phyloP scores from a whole-genome alignment of 2,329 filamentous ascomycete genomes.

The Apiospora aurea region DNA sequence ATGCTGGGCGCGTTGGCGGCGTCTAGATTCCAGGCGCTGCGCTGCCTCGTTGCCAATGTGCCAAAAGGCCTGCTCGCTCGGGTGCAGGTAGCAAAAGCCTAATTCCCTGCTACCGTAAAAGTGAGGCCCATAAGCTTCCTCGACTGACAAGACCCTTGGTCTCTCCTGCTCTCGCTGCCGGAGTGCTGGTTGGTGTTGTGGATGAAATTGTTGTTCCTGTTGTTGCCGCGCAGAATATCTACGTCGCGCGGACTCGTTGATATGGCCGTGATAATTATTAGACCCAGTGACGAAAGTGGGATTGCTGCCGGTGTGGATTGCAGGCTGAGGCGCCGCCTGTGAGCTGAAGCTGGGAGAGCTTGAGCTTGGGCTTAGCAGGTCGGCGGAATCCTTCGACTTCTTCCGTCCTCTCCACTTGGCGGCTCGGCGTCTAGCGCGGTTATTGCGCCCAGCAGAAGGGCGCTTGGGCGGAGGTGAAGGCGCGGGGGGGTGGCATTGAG shows the following conservation, averaged over 20 bases:
- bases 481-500: constrained; percentile 13
- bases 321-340: neutral
- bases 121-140: constrained; percentile 1
- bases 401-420: neutral
- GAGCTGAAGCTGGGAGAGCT: constrained; percentile 3
- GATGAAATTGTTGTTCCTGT: neutral
- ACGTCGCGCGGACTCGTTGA: neutral
- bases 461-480: neutral
- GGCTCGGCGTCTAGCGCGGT: neutral
- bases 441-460: neutral
- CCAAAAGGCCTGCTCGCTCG: constrained; percentile 17
- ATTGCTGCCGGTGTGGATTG: neutral
- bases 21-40: neutral
- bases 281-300: constrained; percentile 4
- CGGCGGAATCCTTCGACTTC: neutral
- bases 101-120: constrained; percentile 20
- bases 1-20: constrained; percentile 44
- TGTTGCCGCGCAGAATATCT: neutral
- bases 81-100: constrained; percentile 16
- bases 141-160: neutral
- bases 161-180: neutral
- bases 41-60: constrained; percentile 11
- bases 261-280: neutral
- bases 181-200: neutral
- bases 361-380: neutral